These are phyloP conservation scores for Inonotus hispidus DNA, from an alignment of 1,284 basidiomycete genomes.

Conservation along the genomic window DNA sequence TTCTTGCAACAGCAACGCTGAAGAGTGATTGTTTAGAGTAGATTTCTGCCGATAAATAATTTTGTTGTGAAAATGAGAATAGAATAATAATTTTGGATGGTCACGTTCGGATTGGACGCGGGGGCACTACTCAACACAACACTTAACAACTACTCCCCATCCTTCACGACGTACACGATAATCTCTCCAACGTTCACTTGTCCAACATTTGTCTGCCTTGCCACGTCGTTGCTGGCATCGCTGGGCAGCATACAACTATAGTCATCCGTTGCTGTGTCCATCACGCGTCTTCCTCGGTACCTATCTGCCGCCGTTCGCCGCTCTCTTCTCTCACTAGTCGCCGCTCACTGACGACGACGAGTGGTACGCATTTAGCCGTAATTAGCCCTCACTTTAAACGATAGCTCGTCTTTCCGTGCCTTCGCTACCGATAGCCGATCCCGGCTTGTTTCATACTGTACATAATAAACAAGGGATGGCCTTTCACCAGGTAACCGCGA, in stretches of 20 bases:
- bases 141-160: neutral
- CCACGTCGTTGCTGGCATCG: neutral
- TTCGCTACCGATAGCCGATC: slow-evolving; percentile 6
- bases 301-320: neutral
- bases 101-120: slow-evolving; percentile 2
- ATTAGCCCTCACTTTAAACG: neutral
- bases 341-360: neutral
- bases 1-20: too few species aligned
- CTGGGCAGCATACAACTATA: slow-evolving; percentile 1
- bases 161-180: neutral
- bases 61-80: neutral
- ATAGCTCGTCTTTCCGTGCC: neutral
- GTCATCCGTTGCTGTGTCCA: neutral
- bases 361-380: neutral
- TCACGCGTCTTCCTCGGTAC: neutral
- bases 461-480: slow-evolving; percentile 21
- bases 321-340: neutral
- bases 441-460: slow-evolving; percentile 1
- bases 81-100: neutral
- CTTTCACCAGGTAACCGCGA: slow-evolving; percentile 43
- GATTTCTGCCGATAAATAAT: neutral
- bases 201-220: neutral
- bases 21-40: too few species aligned
- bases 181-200: neutral
- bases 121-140: neutral